Conservation (phyloP, 441 rosid genomes). For the Aleurites moluccanus region DNA sequence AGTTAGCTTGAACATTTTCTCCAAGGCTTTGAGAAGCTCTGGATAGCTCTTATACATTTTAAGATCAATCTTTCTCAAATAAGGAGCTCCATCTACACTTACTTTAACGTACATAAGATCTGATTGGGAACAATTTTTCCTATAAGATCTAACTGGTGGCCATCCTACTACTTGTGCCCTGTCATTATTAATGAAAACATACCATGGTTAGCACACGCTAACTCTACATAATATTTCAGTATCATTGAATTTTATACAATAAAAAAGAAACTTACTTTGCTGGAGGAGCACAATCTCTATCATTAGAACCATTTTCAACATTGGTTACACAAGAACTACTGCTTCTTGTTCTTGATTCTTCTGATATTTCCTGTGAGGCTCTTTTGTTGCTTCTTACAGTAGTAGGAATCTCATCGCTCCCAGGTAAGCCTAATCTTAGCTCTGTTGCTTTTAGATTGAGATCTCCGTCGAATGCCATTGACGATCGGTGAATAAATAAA, state of each 20-base stretch:
- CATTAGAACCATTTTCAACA: constrained; percentile 10
- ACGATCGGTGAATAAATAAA: neutral
- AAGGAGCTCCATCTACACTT: constrained; percentile 89
- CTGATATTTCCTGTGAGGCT: constrained; percentile 32
- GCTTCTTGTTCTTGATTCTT: constrained; percentile 24
- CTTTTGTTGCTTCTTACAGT: constrained; percentile 52
- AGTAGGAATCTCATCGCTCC: constrained; percentile 43
- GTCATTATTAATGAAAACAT: constrained; percentile 5
- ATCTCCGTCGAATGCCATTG: constrained; percentile 39
- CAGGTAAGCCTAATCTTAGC: constrained; percentile 77
- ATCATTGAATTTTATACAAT: neutral
- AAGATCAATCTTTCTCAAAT: constrained; percentile 77
- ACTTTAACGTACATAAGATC: constrained; percentile 67
- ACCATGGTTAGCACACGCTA: neutral
- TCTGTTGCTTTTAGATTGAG: constrained; percentile 83
- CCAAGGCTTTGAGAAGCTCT: constrained; percentile 63
- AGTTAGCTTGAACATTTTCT: constrained; percentile 70
- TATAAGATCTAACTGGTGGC: constrained; percentile 78
- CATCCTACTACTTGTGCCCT: constrained; percentile 87
- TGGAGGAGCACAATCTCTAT: constrained; percentile 26
- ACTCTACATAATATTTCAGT: too few relatives aligned
- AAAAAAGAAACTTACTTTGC: constrained; percentile 39
- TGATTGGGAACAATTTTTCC: constrained; percentile 51
- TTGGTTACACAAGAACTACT: constrained; percentile 25
- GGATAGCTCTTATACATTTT: constrained; percentile 54